These are phyloP conservation scores for Chrysoporthe puriensis DNA, from an alignment of 2,329 filamentous ascomycete species.

Conservation along the genomic window DNA sequence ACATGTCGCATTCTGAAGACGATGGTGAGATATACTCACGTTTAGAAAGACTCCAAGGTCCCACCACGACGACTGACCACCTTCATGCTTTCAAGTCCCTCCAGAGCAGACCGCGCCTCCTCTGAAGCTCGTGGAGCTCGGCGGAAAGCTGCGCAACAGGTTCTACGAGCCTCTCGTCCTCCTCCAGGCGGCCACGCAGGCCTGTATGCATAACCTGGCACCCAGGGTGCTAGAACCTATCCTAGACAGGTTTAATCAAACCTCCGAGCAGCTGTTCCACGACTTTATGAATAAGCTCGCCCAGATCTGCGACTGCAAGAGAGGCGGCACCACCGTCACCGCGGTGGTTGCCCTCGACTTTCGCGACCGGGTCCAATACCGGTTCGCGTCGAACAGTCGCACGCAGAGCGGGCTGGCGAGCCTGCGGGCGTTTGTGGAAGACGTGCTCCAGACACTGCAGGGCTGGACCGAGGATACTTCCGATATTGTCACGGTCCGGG, in stretches of 20 bases:
- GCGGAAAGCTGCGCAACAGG: conserved; percentile 9
- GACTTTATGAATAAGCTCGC: conserved; percentile 37
- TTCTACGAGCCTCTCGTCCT: conserved; percentile 28
- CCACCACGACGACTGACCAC: conserved; percentile 11
- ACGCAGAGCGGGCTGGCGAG: conserved; percentile 14
- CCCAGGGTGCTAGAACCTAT: conserved; percentile 11
- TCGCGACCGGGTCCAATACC: conserved; percentile 34
- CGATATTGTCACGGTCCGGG: neutral
- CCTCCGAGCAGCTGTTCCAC: conserved; percentile 29
- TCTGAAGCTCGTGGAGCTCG: neutral
- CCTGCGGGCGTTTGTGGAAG: conserved; percentile 20
- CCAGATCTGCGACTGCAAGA: conserved; percentile 37
- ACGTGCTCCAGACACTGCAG: conserved; percentile 30
- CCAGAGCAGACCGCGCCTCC: neutral
- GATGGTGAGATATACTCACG: neutral
- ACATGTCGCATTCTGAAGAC: neutral
- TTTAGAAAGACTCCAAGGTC: neutral
- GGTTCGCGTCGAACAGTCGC: conserved; percentile 37
- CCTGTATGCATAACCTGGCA: conserved; percentile 14
- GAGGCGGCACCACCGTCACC: conserved; percentile 34
- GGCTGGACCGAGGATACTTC: neutral
- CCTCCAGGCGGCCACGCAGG: conserved; percentile 15
- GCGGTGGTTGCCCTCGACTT: conserved; percentile 33
- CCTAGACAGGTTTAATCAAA: conserved; percentile 19
- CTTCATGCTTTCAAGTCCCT: conserved; percentile 26